Evolutionary conservation across 2,329 filamentous ascomycete species (phyloP).

Genomic region (Dactylella cylindrospora): DNA sequence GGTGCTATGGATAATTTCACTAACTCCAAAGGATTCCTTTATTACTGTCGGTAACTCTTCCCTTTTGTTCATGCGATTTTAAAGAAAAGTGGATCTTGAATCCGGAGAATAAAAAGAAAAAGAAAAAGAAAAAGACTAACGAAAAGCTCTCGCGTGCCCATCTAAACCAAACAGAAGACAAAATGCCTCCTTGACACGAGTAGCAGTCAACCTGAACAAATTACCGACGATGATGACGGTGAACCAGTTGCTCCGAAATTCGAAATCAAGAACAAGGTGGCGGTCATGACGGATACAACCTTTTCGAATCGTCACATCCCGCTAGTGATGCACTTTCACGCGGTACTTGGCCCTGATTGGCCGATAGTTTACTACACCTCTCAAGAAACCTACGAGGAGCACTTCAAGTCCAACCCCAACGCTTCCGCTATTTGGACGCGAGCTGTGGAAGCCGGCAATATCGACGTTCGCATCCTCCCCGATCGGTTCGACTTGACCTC

Average conservation of each 20-base stretch:
- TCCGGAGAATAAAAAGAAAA: no score
- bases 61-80: not conserved
- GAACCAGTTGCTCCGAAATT: not conserved
- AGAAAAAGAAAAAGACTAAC: no score
- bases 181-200: slow-evolving; percentile 1
- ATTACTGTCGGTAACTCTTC: slow-evolving; percentile 1
- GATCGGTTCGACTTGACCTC: slow-evolving; percentile 51
- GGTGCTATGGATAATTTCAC: slow-evolving; percentile 2
- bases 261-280: slow-evolving; percentile 48
- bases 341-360: slow-evolving; percentile 55
- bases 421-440: slow-evolving; percentile 50
- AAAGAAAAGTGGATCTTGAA: not conserved
- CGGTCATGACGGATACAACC: slow-evolving; percentile 53
- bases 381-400: slow-evolving; percentile 46
- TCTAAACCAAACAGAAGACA: slow-evolving; percentile 3
- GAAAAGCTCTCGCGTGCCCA: not conserved
- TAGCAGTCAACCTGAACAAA: not conserved
- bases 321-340: slow-evolving; percentile 53
- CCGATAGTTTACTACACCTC: slow-evolving; percentile 56
- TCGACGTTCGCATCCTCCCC: slow-evolving; percentile 54
- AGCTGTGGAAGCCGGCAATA: slow-evolving; percentile 50
- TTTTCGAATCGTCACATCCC: slow-evolving; percentile 52
- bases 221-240: not conserved
- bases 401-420: slow-evolving; percentile 48
- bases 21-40: slow-evolving; percentile 4